Evolutionary conservation across 2,329 filamentous ascomycete species (phyloP).

Genomic region (Diaporthe ampelina): DNA sequence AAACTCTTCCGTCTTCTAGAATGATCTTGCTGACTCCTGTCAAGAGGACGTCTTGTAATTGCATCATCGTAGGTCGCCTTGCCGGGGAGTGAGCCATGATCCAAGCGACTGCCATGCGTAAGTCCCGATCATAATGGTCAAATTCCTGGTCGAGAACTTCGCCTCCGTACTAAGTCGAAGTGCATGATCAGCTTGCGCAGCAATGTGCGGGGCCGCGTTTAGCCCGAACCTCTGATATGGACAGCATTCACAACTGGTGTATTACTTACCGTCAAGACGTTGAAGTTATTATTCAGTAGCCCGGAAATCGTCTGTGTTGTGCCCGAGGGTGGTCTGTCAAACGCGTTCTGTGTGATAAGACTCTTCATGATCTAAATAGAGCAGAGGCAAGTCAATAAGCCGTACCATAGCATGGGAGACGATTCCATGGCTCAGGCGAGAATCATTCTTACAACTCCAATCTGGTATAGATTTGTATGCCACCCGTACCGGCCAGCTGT

Average conservation of each 20-base stretch:
- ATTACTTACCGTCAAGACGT: background rate
- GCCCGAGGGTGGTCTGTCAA: background rate
- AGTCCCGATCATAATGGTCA: background rate
- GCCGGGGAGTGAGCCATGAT: background rate
- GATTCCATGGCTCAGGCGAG: too few species aligned
- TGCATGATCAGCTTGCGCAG: background rate
- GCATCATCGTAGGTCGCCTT: slow-evolving; percentile 5
- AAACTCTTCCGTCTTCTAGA: background rate
- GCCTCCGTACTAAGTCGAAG: slow-evolving; percentile 1
- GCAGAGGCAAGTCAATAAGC: background rate
- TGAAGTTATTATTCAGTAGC: background rate
- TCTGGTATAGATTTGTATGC: slow-evolving; percentile 3
- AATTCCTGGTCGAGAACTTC: background rate
- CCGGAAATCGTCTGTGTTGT: background rate
- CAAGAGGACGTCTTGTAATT: background rate
- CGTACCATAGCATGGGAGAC: accelerated
- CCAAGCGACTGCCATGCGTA: background rate
- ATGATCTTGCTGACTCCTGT: background rate
- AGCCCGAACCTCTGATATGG: background rate
- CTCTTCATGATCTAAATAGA: background rate
- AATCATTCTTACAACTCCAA: background rate
- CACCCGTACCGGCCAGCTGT: slow-evolving; percentile 10
- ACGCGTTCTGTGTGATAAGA: background rate
- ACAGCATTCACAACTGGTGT: too few species aligned
- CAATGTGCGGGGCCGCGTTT: background rate